These are phyloP conservation scores for Thyridium curvatum DNA, from an alignment of 2,329 filamentous ascomycete genomes.

Conservation along the genomic window DNA sequence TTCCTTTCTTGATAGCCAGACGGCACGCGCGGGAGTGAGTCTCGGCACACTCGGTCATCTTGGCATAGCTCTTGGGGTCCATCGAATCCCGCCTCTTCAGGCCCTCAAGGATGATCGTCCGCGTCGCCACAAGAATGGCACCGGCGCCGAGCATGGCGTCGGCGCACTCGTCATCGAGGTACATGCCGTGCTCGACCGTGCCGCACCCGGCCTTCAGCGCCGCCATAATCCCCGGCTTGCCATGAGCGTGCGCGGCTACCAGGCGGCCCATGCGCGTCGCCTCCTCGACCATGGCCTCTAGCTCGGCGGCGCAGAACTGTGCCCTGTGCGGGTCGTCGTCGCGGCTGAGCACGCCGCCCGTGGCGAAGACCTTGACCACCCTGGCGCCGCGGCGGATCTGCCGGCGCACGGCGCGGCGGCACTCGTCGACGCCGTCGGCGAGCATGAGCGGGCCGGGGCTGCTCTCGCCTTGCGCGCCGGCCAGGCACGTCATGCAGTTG, in stretches of 20 bases:
- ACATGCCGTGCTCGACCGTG: slow-evolving; percentile 32
- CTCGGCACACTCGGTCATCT: background rate
- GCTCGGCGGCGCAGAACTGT: slow-evolving; percentile 32
- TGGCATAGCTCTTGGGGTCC: background rate
- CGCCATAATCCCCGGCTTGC: slow-evolving; percentile 31
- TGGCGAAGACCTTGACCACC: slow-evolving; percentile 33
- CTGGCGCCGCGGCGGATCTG: slow-evolving; percentile 32
- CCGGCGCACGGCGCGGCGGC: slow-evolving; percentile 28
- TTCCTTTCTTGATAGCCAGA: slow-evolving; percentile 14
- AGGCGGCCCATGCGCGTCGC: slow-evolving; percentile 25
- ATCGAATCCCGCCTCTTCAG: slow-evolving; percentile 22
- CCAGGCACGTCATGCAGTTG: background rate
- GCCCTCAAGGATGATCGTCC: slow-evolving; percentile 25
- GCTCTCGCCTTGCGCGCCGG: slow-evolving; percentile 20
- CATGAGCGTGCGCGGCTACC: slow-evolving; percentile 33
- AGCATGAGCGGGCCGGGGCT: background rate
- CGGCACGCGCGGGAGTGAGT: slow-evolving; percentile 4
- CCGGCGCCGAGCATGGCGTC: slow-evolving; percentile 28
- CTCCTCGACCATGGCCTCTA: slow-evolving; percentile 28
- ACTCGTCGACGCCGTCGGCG: slow-evolving; percentile 20
- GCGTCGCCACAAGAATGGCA: slow-evolving; percentile 29
- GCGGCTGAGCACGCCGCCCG: slow-evolving; percentile 30
- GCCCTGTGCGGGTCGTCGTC: slow-evolving; percentile 30
- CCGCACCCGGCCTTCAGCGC: slow-evolving; percentile 28
- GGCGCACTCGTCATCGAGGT: slow-evolving; percentile 32